Base-by-base conservation (phyloP, 257 asterid species). In the Striga asiatica region DNA sequence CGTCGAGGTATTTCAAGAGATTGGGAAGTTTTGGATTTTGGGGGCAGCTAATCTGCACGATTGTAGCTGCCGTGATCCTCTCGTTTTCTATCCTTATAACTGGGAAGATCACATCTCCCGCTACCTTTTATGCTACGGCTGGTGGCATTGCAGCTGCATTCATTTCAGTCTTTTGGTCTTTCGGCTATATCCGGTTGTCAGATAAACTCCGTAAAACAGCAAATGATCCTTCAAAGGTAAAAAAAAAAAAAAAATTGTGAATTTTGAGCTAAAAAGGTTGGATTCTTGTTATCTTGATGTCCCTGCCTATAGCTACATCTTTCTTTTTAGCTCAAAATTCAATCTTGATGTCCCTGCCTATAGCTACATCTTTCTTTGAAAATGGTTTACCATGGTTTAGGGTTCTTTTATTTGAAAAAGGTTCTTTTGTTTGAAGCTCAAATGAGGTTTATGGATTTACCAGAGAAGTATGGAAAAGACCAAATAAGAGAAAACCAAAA, bases 121-220 rank as follows among this genome's bases (percentile, higher is more conserved):
- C 74, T 62, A 88, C 98, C 13, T 84, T 92, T 66, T 92, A 88
- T 62, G 66, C 97, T 11, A 92, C 95, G 42, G 93, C 92, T 22
- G 99, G 82, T 20, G 92, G 97, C 25, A 85, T 88, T 73, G 94
- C 83, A 29, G 99, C 97, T 43, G 97, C 89, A 12, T 88, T 92
- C 42, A 59, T 92, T 63, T 88, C 99, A 8, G 94, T 88, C 37
- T 92, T 92, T 63, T 92, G 97, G 97, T 85, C 99, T 27, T 92
- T 92, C 8, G 97, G 99, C 61, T 88, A 88, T 60, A 69, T 92
- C 56, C 84, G 93, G 38, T 76, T 92, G 70, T 68, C 99, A 57
- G 94, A 88, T 20, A 88, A 53, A 75, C 97, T 92, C 43, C 76
- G 70, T 28, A 83, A 50, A 72, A 84, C 95, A 32, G 95, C 95